phyloP scores from a whole-genome alignment of 495 filamentous ascomycete genomes.

The Evernia prunastri region DNA sequence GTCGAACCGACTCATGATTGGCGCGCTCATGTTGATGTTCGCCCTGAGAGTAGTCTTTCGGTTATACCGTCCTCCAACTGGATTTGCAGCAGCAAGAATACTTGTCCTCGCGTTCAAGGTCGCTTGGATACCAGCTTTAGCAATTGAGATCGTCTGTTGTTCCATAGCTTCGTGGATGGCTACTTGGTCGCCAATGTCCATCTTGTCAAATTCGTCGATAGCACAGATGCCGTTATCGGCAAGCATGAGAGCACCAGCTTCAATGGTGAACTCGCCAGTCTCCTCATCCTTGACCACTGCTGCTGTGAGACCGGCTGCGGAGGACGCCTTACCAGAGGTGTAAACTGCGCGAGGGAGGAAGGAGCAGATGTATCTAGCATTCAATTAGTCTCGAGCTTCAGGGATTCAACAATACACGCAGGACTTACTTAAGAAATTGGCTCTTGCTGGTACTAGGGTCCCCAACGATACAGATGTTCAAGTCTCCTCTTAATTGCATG shows the following conservation, averaged over 20 bases:
- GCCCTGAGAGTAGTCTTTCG: slow-evolving; percentile 85
- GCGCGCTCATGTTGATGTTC: slow-evolving; percentile 97
- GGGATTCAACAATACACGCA: background rate
- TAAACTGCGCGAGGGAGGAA: slow-evolving; percentile 95
- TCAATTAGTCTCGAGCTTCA: background rate
- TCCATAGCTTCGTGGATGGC: slow-evolving; percentile 99
- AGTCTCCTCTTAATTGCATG: slow-evolving; percentile 89
- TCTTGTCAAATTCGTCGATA: slow-evolving; percentile 99
- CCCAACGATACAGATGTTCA: slow-evolving; percentile 98
- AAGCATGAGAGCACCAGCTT: slow-evolving; percentile 96
- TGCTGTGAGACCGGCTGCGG: slow-evolving; percentile 93
- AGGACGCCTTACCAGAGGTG: slow-evolving; percentile 96
- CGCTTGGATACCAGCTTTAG: slow-evolving; percentile 97
- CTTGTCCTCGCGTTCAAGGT: slow-evolving; percentile 92
- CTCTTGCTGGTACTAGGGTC: slow-evolving; percentile 98
- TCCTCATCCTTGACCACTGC: slow-evolving; percentile 97
- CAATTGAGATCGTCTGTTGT: slow-evolving; percentile 99
- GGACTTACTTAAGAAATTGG: slow-evolving; percentile 80
- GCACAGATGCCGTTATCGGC: slow-evolving; percentile 96
- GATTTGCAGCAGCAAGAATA: slow-evolving; percentile 95
- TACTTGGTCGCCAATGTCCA: slow-evolving; percentile 96
- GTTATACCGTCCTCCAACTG: slow-evolving; percentile 93
- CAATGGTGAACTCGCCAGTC: slow-evolving; percentile 97
- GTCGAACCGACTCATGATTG: slow-evolving; percentile 99
- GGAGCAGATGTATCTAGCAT: slow-evolving; percentile 74